These are phyloP conservation scores for Carpinus fangiana DNA, from an alignment of 306 rosid species.

Conservation along the genomic window DNA sequence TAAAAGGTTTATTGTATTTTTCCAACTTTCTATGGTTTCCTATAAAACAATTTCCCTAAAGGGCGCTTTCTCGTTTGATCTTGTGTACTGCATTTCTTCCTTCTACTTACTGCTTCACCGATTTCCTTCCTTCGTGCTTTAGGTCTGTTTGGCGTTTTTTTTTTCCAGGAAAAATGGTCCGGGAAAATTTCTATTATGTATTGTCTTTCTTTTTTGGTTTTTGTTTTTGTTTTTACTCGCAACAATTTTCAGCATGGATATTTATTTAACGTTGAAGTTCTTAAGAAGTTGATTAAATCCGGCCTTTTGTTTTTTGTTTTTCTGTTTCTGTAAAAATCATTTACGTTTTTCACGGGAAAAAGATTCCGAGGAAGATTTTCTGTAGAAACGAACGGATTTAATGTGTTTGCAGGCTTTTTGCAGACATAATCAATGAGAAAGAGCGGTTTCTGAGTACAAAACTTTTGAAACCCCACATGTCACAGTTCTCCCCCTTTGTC, in stretches of 20 bases:
- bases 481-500: conserved; percentile 44
- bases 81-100: conserved; percentile 37
- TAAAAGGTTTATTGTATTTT: conserved; percentile 32
- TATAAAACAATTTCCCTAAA: conserved; percentile 1
- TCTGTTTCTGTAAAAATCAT: conserved; percentile 2
- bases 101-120: conserved; percentile 23
- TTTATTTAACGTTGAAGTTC: not conserved
- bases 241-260: not conserved
- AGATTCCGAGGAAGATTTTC: conserved; percentile 8
- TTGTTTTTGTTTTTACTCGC: conserved; percentile 16
- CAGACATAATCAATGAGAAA: conserved; percentile 30
- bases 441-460: conserved; percentile 34
- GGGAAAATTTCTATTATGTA: not conserved
- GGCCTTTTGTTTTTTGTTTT: not conserved
- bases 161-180: conserved; percentile 33
- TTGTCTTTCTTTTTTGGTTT: conserved; percentile 14
- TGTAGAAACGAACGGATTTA: not conserved
- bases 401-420: conserved; percentile 13
- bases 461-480: conserved; percentile 34
- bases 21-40: conserved; percentile 34
- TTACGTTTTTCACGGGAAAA: conserved; percentile 26
- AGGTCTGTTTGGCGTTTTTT: conserved; percentile 46
- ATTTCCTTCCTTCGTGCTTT: conserved; percentile 24
- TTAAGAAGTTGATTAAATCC: not conserved
- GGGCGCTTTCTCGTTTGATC: conserved; percentile 16